Conservation (phyloP, 2,329 filamentous ascomycete genomes). For the Aspergillus sp. region DNA sequence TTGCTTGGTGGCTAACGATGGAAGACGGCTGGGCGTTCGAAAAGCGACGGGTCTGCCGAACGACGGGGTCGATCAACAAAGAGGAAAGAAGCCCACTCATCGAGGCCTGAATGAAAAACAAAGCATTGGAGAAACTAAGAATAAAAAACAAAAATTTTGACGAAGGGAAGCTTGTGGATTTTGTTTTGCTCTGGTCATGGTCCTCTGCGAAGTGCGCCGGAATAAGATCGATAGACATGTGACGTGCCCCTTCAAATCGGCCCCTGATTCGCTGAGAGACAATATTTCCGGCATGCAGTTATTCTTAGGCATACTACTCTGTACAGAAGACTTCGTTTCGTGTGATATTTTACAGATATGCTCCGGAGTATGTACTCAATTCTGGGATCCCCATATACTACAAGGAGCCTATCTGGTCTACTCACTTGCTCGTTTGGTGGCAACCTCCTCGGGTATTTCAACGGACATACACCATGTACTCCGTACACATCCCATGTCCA, state of each 20-base stretch:
- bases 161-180: not conserved
- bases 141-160: not conserved
- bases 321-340: not conserved
- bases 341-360: too few relatives aligned
- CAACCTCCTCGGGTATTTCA: too few relatives aligned
- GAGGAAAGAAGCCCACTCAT: constrained; percentile 41
- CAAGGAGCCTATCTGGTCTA: too few relatives aligned
- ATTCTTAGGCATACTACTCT: not conserved
- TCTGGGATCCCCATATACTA: too few relatives aligned
- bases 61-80: constrained; percentile 36
- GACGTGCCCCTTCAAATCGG: constrained; percentile 3
- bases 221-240: constrained; percentile 9
- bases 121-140: not conserved
- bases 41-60: constrained; percentile 36
- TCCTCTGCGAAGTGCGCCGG: constrained; percentile 4
- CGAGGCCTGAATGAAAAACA: constrained; percentile 14
- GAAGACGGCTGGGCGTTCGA: constrained; percentile 20
- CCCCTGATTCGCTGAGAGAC: not conserved
- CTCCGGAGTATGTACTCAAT: too few relatives aligned
- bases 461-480: too few relatives aligned
- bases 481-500: too few relatives aligned
- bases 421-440: too few relatives aligned
- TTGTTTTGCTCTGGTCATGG: not conserved
- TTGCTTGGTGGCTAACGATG: constrained; percentile 14
- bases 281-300: too few relatives aligned